Evolutionary conservation across 345 rosid genomes (phyloP).

Genomic region (Citrus australasica): DNA sequence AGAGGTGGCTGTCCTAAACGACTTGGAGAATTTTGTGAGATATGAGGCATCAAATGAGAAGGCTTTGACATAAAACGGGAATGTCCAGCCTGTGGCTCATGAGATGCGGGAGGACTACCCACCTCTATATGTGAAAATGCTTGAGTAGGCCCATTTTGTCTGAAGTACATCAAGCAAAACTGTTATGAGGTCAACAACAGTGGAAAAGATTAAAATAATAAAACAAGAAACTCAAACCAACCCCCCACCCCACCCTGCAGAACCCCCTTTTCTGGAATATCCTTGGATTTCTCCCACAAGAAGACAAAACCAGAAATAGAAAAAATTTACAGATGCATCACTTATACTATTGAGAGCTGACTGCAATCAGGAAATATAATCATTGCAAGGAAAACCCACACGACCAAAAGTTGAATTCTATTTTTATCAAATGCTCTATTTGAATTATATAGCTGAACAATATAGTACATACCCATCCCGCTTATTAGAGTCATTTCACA

Average conservation of each 20-base stretch:
- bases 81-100: conserved; percentile 58
- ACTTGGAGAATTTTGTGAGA: conserved; percentile 76
- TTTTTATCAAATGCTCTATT: not conserved
- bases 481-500: not conserved
- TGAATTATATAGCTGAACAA: not conserved
- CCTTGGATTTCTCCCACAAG: not conserved
- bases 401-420: not conserved
- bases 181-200: conserved; percentile 1
- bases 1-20: conserved; percentile 85
- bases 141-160: conserved; percentile 65
- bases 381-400: not conserved
- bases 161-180: conserved; percentile 26
- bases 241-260: no score
- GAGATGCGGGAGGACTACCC: conserved; percentile 67
- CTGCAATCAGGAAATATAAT: not conserved
- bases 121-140: conserved; percentile 53
- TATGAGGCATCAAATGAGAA: conserved; percentile 49
- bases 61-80: conserved; percentile 57
- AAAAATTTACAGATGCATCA: not conserved
- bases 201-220: not conserved
- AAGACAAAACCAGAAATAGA: not conserved
- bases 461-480: not conserved
- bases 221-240: no score
- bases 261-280: not conserved
- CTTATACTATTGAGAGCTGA: not conserved